Evolutionary conservation across 2,329 filamentous ascomycete genomes (phyloP), one percentile per base, ranked within the genome.

Genomic region (Xylaria arbuscula): DNA sequence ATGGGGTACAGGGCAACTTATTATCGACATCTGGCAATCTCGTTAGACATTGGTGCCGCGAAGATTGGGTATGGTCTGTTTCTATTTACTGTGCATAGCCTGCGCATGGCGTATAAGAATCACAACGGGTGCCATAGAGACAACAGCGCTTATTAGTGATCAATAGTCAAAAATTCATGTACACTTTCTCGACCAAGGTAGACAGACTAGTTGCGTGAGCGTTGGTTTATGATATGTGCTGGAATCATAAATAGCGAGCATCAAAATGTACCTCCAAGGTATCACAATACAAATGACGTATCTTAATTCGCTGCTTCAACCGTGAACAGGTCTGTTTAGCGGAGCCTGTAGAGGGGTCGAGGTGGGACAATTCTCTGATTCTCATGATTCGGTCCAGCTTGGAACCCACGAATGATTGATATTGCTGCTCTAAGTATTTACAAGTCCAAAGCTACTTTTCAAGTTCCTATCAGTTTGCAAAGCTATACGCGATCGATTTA

Each of bases 21-120:
- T 78, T 72, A 62, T 68, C 50, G 62, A 78, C 59, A 66, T 78
- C 77, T 78, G 19, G 19, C 11, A 70, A 28, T 28, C 28, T 32
- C 9, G 57, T 65, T 47, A 62, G 68, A 32, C 22, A 62, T 28
- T n/a, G 9, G 50, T 17, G 22, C 47, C 22, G 45, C 7, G 53
- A 28, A 17, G 47, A 9, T 11, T 47, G 15, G 34, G 22, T 51
- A 34, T 38, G 57, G 28, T 34, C 15, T 47, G 77, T 77, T 75
- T 34, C 15, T 47, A 77, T 77, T 75, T 72, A 81, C 81, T 83
- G 58, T 83, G 81, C 57, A 76, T 47, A 45, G 81, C 81, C 76
- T 83, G 75, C 28, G 78, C 81, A 65, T 83, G 81, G 56, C 81
- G 76, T 67, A 83, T 81, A 6, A 83, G 69, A 67, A 83, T 79